Evolutionary conservation across 805 yeast species (phyloP), one percentile per base, ranked within the genome.

Genomic region (Saccharomycopsis vini): DNA sequence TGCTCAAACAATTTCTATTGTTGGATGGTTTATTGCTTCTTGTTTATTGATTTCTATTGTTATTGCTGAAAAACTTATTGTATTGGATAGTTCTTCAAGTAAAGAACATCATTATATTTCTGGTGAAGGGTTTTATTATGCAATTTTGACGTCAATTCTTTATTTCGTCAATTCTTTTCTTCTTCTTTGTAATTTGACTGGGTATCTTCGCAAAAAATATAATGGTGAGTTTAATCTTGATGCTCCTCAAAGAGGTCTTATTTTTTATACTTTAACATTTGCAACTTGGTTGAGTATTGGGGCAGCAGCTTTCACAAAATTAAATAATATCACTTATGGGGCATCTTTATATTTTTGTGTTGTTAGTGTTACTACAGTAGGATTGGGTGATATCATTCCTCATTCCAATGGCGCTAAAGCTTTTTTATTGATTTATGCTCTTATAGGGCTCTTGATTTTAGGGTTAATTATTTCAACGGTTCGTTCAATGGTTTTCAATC

Each of bases 41-140:
- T 40, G 65, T 2, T 50, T 82, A 10, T 63, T 87, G 29, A 44
- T 81, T 40, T 65, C 65, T 0, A 77, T 72, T 2, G 57, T 81
- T 1, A 60, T 62, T 40, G 45, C 55, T 34, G 55, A 54, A 1
- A 49, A 59, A n/a, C 58, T 63, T 38, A 36, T 40, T 4, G 37
- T 36, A 6, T 53, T 40, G 2, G 16, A 38, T 12, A 26, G 31
- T 15, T 26, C 29, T 26, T 7, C 7, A 9, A 9, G 24, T 9
- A 56, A 21, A n/a, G 40, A 35, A 15, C 38, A 28, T 20, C 35
- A 42, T 56, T 55, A 35, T 56, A 54, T 31, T 50, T 54, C 35
- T 56, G 54, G 28, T 50, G 80, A 75, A 50, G 95, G 94, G 2
- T 87, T 73, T 57, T 87, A 89, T 88, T 81, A 71, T 59, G 95